These are phyloP conservation scores for Solanum rostratum DNA, from an alignment of 257 asterid genomes.

Conservation along the genomic window DNA sequence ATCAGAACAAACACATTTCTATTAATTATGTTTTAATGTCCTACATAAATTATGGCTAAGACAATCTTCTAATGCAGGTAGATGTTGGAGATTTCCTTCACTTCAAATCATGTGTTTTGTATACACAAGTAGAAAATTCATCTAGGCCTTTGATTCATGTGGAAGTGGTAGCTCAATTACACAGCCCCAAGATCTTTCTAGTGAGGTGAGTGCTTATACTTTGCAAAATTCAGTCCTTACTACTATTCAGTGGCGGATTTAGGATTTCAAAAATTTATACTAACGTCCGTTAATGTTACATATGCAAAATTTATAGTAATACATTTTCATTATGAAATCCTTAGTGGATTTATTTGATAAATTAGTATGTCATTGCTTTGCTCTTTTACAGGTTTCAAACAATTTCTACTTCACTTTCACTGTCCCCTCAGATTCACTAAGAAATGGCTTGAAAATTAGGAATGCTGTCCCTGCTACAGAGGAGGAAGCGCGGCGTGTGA, in stretches of 20 bases:
- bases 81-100: constrained; percentile 86
- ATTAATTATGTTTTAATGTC: not conserved
- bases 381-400: constrained; percentile 47
- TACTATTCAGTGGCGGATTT: rapidly evolving
- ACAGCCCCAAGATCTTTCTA: constrained; percentile 64
- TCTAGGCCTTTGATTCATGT: constrained; percentile 59
- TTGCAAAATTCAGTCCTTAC: not conserved
- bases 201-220: constrained; percentile 33
- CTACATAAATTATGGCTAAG: not conserved
- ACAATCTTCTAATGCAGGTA: constrained; percentile 38
- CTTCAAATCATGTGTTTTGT: constrained; percentile 74
- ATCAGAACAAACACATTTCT: not conserved
- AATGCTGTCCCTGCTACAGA: constrained; percentile 76
- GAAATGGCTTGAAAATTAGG: constrained; percentile 41
- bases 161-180: constrained; percentile 85
- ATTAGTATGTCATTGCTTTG: not conserved
- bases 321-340: not conserved
- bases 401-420: constrained; percentile 89
- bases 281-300: not conserved
- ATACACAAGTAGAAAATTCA: constrained; percentile 55
- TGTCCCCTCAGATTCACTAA: constrained; percentile 38
- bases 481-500: constrained; percentile 69
- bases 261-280: not conserved
- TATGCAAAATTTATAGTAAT: not conserved
- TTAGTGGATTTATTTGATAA: not conserved